Evolutionary conservation across 2,329 filamentous ascomycete genomes (phyloP).

Genomic region (Penicillium sp.): DNA sequence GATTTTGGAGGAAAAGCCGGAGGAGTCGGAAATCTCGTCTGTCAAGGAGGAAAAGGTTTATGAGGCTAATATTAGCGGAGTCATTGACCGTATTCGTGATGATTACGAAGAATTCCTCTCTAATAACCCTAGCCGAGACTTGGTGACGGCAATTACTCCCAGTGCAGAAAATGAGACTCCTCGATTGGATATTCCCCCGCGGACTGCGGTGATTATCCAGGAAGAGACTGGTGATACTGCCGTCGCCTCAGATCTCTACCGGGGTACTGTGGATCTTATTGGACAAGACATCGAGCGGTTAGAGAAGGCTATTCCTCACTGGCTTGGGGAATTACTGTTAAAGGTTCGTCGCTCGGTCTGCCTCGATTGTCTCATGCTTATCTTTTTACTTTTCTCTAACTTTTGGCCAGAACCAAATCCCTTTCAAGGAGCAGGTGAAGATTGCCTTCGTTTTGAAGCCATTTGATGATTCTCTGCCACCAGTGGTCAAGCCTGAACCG

Average conservation of each 20-base stretch:
- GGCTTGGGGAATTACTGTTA: slow-evolving; percentile 87
- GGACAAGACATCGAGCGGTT: slow-evolving; percentile 78
- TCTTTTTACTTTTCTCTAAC: slow-evolving; percentile 10
- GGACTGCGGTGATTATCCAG: slow-evolving; percentile 66
- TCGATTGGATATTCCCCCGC: slow-evolving; percentile 46
- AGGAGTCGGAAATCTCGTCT: slow-evolving; percentile 58
- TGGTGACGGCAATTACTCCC: slow-evolving; percentile 47
- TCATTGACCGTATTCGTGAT: slow-evolving; percentile 50
- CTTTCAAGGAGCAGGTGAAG: slow-evolving; percentile 89
- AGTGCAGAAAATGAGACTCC: slow-evolving; percentile 52
- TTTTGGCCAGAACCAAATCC: slow-evolving; percentile 68
- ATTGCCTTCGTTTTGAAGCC: slow-evolving; percentile 92
- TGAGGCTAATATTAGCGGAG: slow-evolving; percentile 52
- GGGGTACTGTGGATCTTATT: slow-evolving; percentile 80
- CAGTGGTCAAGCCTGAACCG: slow-evolving; percentile 73
- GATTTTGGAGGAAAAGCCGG: slow-evolving; percentile 72
- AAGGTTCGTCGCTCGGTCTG: slow-evolving; percentile 52
- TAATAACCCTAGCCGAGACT: slow-evolving; percentile 41
- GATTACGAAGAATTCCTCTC: slow-evolving; percentile 51
- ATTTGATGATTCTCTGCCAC: slow-evolving; percentile 73
- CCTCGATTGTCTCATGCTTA: background rate
- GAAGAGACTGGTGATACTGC: slow-evolving; percentile 66
- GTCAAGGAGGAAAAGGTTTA: slow-evolving; percentile 52
- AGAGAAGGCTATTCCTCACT: slow-evolving; percentile 84
- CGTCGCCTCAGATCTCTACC: slow-evolving; percentile 80